Conservation (phyloP, 2,329 filamentous ascomycete species). For the Pseudocercospora crystallina region DNA sequence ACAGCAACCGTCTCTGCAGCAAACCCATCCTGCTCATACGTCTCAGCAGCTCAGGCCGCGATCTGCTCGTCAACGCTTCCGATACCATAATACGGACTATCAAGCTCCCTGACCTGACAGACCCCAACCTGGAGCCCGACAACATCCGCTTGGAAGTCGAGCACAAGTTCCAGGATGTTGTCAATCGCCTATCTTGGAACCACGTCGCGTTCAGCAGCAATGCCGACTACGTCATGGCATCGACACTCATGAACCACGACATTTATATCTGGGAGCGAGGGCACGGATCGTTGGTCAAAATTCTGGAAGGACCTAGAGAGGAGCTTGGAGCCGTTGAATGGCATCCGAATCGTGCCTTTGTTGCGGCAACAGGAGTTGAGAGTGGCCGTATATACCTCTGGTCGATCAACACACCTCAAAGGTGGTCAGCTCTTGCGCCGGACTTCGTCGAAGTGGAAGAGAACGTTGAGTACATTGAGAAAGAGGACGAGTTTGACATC, state of each 20-base stretch:
- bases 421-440: slow-evolving; percentile 94
- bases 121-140: slow-evolving; percentile 70
- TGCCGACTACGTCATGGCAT: slow-evolving; percentile 93
- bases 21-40: slow-evolving; percentile 87
- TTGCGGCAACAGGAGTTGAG: slow-evolving; percentile 89
- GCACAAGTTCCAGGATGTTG: slow-evolving; percentile 97
- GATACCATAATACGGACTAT: slow-evolving; percentile 95
- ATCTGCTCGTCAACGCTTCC: slow-evolving; percentile 87
- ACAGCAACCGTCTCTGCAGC: slow-evolving; percentile 83
- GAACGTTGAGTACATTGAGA: slow-evolving; percentile 94
- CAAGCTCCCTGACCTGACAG: slow-evolving; percentile 71
- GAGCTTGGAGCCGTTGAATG: slow-evolving; percentile 96
- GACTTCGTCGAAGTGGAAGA: slow-evolving; percentile 98
- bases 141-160: slow-evolving; percentile 88
- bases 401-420: slow-evolving; percentile 91
- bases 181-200: slow-evolving; percentile 94
- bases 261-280: slow-evolving; percentile 97
- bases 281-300: slow-evolving; percentile 91
- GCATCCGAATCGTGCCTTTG: slow-evolving; percentile 84
- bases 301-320: slow-evolving; percentile 93
- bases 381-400: slow-evolving; percentile 92
- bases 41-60: slow-evolving; percentile 78
- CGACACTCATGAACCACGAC: slow-evolving; percentile 97
- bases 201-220: slow-evolving; percentile 93
- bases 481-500: slow-evolving; percentile 97